Evolutionary conservation across 805 yeast species (phyloP).

Genomic region (Saccharomyces paradoxus): DNA sequence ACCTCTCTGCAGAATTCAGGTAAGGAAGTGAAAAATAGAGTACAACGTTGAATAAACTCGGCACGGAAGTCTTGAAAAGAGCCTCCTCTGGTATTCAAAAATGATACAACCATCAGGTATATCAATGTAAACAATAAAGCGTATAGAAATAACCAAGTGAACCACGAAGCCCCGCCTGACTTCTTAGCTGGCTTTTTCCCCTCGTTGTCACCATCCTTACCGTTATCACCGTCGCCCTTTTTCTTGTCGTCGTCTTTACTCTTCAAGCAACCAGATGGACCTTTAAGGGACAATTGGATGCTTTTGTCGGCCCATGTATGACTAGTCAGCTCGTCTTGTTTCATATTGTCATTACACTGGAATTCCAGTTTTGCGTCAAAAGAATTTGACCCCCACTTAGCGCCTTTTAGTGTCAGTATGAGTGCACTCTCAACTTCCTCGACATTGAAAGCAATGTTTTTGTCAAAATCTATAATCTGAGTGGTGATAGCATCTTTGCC

Average conservation of each 20-base stretch:
- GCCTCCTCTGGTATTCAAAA: constrained; percentile 63
- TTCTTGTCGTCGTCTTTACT: constrained; percentile 19
- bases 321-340: constrained; percentile 23
- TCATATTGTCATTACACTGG: constrained; percentile 38
- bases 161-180: constrained; percentile 35
- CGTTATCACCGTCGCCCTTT: constrained; percentile 15
- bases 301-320: constrained; percentile 20
- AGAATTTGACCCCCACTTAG: constrained; percentile 61
- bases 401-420: constrained; percentile 39
- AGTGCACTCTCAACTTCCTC: constrained; percentile 30
- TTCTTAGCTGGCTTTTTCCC: constrained; percentile 28
- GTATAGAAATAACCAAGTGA: constrained; percentile 71
- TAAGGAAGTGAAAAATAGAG: constrained; percentile 47
- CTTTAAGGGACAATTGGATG: constrained; percentile 28
- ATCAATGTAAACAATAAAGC: constrained; percentile 61
- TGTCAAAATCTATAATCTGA: constrained; percentile 51
- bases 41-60: constrained; percentile 62
- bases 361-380: constrained; percentile 42
- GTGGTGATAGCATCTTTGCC: constrained; percentile 39
- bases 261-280: constrained; percentile 40
- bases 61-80: constrained; percentile 61
- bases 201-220: constrained; percentile 19
- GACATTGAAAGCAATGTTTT: constrained; percentile 23
- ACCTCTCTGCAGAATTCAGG: constrained; percentile 67
- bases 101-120: constrained; percentile 61